Base-by-base conservation (phyloP, 2,329 filamentous ascomycete genomes). In the Lizonia empirigonia region DNA sequence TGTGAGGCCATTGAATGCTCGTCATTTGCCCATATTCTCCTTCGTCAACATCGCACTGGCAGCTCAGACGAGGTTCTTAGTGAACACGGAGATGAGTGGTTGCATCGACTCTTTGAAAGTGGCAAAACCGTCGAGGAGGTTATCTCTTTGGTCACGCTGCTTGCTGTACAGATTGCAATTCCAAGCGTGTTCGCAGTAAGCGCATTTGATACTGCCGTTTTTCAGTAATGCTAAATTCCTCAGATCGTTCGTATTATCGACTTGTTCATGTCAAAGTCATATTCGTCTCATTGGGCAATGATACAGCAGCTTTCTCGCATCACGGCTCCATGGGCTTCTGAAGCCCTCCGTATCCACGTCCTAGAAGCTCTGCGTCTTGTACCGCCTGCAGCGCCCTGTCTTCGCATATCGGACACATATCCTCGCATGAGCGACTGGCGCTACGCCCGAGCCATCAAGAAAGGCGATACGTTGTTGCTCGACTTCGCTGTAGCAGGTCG, bases 41-140 rank as follows among this genome's bases (percentile, higher is more conserved):
- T 84, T 88, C 63, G 72, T 83, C 1, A 88, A 91, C 52, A 80
- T 84, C 0, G 80, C 80, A 51, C 86, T 87, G 70, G 84, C 15
- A 33, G n/a, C 12, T 15, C 19, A 24, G 12, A 26, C 22, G 16
- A 22, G 12, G 5, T 20, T 19, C 9, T 35, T 16, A 35, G 18
- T 2, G 16, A 35, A 19, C 33, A 35, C 18, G 33, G 33, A 35
- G 6, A n/a, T 22, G 33, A 35, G 33, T 19, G 20, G 13, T 20
- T 35, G 16, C 33, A 20, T 9, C 33, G 33, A 5, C 9, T 35
- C 4, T 20, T 35, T 13, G 33, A 35, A 9, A 35, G 33, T 20
- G 33, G 33, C 7, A 35, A 20, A 13, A 35, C 10, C 22, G 33
- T 35, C 8, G 18, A 35, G 22, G 16, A 35, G 18, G 18, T 35